Conservation (phyloP, 352 stramenopile species). For the Pythium aquatile region DNA sequence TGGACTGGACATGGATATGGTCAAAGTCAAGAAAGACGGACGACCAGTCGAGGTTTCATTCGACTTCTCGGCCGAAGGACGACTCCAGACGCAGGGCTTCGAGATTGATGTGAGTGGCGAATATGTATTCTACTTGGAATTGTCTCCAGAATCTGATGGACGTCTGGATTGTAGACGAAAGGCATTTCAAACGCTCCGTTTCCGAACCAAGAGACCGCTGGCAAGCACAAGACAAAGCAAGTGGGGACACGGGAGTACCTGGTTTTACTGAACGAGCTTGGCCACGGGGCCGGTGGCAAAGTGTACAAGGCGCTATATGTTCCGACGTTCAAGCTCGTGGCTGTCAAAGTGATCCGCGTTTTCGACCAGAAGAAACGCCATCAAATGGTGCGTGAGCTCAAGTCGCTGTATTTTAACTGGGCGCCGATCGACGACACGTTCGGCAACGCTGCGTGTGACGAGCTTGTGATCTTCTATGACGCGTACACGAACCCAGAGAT, state of each 20-base stretch:
- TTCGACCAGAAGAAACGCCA: conserved; percentile 88
- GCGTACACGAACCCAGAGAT: conserved; percentile 89
- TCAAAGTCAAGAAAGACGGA: conserved; percentile 59
- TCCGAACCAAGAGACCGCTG: conserved; percentile 26
- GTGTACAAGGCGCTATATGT: conserved; percentile 90
- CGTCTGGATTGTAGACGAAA: conserved; percentile 44
- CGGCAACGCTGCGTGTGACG: conserved; percentile 53
- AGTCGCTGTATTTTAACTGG: conserved; percentile 83
- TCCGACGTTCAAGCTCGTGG: conserved; percentile 86
- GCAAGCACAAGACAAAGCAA: conserved; percentile 17
- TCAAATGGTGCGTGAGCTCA: conserved; percentile 87
- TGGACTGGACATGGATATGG: conserved; percentile 62
- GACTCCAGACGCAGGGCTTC: conserved; percentile 80
- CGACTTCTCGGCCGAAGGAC: conserved; percentile 74
- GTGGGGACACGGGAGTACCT: conserved; percentile 67
- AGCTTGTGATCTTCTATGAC: conserved; percentile 91
- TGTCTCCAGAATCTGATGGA: not conserved
- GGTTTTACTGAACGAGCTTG: conserved; percentile 67
- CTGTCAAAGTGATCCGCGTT: conserved; percentile 88
- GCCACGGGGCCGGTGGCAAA: conserved; percentile 83
- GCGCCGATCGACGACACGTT: conserved; percentile 54
- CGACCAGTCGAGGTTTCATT: conserved; percentile 64
- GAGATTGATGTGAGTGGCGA: conserved; percentile 65
- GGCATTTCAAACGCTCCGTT: conserved; percentile 76
- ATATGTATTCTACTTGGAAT: conserved; percentile 9